phyloP scores from a whole-genome alignment of 306 rosid species.

The Urtica urens region DNA sequence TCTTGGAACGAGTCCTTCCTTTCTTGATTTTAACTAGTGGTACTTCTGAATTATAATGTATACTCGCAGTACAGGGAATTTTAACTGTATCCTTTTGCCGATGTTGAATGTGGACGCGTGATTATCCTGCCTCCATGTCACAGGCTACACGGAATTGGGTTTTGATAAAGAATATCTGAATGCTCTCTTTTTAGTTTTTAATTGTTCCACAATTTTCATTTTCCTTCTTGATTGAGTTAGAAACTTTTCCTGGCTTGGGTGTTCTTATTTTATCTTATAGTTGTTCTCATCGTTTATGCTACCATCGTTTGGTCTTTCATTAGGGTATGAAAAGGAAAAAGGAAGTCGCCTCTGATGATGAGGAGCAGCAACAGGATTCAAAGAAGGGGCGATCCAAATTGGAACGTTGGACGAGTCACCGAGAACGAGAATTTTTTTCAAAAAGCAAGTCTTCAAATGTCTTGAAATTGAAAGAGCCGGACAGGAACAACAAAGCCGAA shows the following conservation, averaged over 20 bases:
- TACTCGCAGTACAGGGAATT: too few species aligned
- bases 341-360: slow-evolving; percentile 66
- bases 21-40: too few species aligned
- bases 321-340: slow-evolving; percentile 61
- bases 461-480: slow-evolving; percentile 33
- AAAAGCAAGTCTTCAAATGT: slow-evolving; percentile 50
- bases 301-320: slow-evolving; percentile 17
- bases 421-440: slow-evolving; percentile 61
- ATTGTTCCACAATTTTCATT: too few species aligned
- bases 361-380: slow-evolving; percentile 58
- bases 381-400: slow-evolving; percentile 80
- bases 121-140: too few species aligned
- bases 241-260: not conserved
- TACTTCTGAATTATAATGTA: too few species aligned
- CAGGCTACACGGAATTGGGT: too few species aligned
- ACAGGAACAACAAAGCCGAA: slow-evolving; percentile 40
- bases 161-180: too few species aligned
- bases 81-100: too few species aligned
- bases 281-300: slow-evolving; percentile 9
- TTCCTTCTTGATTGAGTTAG: slow-evolving; percentile 1
- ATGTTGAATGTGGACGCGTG: too few species aligned
- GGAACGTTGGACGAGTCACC: slow-evolving; percentile 98
- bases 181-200: too few species aligned
- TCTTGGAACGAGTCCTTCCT: too few species aligned
- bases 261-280: not conserved